phyloP scores from a whole-genome alignment of 805 yeast species.

The Kazachstania martiniae region DNA sequence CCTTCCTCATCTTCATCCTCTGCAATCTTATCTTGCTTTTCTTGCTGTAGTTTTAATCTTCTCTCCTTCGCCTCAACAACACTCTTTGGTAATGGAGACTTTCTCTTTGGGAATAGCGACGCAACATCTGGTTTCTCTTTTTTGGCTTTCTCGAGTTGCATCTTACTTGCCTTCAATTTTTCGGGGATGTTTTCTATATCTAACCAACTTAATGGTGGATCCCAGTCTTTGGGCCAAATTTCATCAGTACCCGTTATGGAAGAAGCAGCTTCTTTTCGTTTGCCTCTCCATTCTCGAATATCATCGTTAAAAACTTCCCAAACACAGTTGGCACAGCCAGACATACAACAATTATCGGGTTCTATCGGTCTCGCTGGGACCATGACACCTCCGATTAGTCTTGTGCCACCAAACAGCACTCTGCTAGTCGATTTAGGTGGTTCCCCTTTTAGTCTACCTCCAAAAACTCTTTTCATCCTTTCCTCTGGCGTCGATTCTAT shows the following conservation, averaged over 20 bases:
- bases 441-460: constrained; percentile 46
- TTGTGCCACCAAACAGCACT: constrained; percentile 9
- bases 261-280: constrained; percentile 50
- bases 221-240: constrained; percentile 56
- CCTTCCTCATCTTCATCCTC: constrained; percentile 29
- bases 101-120: constrained; percentile 27
- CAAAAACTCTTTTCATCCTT: constrained; percentile 41
- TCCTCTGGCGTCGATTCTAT: constrained; percentile 33
- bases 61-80: constrained; percentile 25
- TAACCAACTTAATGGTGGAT: constrained; percentile 40
- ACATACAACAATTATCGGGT: constrained; percentile 96
- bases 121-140: constrained; percentile 5
- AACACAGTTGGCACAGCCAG: constrained; percentile 93
- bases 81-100: constrained; percentile 23
- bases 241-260: constrained; percentile 32
- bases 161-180: constrained; percentile 2
- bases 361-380: constrained; percentile 82
- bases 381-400: constrained; percentile 44
- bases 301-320: constrained; percentile 93
- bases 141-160: constrained; percentile 1
- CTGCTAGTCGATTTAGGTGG: constrained; percentile 31
- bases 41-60: constrained; percentile 5
- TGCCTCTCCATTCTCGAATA: constrained; percentile 64
- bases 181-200: constrained; percentile 35
- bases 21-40: constrained; percentile 1